Evolutionary conservation across 1,139 yeast species (phyloP).

Genomic region (Scheffersomyces segobiensis): DNA sequence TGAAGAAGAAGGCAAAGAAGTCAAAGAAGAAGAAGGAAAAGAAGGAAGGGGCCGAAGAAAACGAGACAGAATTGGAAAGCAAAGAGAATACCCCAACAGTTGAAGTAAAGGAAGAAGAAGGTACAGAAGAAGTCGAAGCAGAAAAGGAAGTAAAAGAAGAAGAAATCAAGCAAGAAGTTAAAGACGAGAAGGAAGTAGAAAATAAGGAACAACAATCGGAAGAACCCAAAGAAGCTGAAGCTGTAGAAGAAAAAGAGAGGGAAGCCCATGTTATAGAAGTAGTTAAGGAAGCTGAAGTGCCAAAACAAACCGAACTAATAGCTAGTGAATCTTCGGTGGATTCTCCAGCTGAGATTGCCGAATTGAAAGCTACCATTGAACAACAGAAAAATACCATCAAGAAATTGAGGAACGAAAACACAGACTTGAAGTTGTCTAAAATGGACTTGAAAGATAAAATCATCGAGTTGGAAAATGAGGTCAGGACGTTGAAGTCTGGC

Average conservation of each 20-base stretch:
- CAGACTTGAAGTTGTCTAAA: conserved; percentile 42
- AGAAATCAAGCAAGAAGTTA: background rate
- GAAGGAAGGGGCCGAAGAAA: conserved; percentile 6
- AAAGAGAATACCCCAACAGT: conserved; percentile 1
- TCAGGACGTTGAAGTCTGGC: conserved; percentile 16
- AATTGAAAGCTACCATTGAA: conserved; percentile 17
- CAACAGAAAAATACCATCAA: conserved; percentile 38
- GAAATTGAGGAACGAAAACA: conserved; percentile 44
- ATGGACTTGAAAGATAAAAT: conserved; percentile 49
- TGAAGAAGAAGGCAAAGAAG: conserved; percentile 57
- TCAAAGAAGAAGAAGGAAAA: conserved; percentile 13
- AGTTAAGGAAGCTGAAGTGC: conserved; percentile 8
- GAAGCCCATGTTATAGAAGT: too few species aligned
- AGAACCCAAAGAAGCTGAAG: too few species aligned
- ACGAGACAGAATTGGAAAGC: conserved; percentile 5
- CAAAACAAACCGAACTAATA: conserved; percentile 8
- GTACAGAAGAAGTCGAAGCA: conserved; percentile 1
- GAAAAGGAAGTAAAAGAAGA: conserved; percentile 1
- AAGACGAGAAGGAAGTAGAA: conserved; percentile 1
- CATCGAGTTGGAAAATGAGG: conserved; percentile 24
- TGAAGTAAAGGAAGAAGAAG: conserved; percentile 7
- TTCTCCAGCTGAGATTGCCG: conserved; percentile 8
- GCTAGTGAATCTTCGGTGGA: conserved; percentile 12
- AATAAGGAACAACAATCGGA: too few species aligned
- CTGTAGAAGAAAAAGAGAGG: too few species aligned